A percentile compares a stretch with the other conserved stretches of the same genome.
Evolutionary conservation across 495 filamentous ascomycete species (phyloP).

Genomic region (Lophiostoma macrostomum): DNA sequence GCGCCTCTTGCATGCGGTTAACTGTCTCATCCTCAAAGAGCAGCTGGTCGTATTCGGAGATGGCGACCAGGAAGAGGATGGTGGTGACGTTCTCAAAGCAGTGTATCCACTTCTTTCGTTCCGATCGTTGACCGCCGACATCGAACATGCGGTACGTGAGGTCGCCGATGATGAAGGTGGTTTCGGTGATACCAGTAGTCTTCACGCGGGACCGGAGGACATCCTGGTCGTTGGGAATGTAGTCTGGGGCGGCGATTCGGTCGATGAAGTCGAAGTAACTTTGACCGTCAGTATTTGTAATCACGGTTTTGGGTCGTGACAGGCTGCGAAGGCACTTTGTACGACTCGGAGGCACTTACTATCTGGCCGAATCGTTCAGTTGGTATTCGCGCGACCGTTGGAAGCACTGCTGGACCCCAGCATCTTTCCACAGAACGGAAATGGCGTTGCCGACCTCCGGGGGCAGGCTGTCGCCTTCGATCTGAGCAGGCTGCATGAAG

Average conservation of each 20-base stretch:
- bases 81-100: constrained; percentile 97
- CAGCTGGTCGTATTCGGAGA: constrained; percentile 96
- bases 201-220: constrained; percentile 87
- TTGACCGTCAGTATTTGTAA: constrained; percentile 16
- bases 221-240: constrained; percentile 95
- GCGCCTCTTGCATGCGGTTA: constrained; percentile 99
- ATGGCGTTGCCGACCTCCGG: constrained; percentile 80
- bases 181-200: constrained; percentile 97
- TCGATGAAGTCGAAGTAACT: constrained; percentile 93
- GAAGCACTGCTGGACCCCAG: constrained; percentile 80
- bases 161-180: constrained; percentile 88
- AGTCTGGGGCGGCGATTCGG: constrained; percentile 79
- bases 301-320: constrained; percentile 12
- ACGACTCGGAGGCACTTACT: constrained; percentile 61
- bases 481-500: constrained; percentile 40
- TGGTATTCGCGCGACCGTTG: constrained; percentile 93
- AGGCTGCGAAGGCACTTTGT: neutral
- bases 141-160: constrained; percentile 99
- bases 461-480: constrained; percentile 43
- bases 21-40: constrained; percentile 96
- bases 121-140: constrained; percentile 93
- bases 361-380: constrained; percentile 88
- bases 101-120: constrained; percentile 99
- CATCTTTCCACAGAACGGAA: constrained; percentile 78
- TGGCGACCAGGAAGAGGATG: constrained; percentile 89